Conservation (phyloP, 257 asterid genomes). For the Penstemon newberryi region DNA sequence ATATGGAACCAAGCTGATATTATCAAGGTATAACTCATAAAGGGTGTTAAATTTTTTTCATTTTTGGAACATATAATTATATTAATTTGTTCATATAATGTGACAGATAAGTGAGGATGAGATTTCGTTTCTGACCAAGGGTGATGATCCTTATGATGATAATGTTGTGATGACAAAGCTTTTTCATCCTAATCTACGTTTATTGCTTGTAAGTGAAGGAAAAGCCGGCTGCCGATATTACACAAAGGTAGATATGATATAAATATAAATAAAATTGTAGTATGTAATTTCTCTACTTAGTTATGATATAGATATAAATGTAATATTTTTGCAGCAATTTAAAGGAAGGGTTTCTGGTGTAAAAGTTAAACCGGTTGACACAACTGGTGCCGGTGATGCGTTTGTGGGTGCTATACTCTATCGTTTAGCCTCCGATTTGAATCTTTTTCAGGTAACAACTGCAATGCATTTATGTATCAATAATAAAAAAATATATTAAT, state of each 20-base stretch:
- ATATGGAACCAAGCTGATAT: constrained; percentile 84
- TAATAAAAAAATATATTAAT: not conserved
- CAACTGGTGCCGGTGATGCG: constrained; percentile 97
- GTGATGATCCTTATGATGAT: constrained; percentile 67
- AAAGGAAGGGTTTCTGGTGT: constrained; percentile 74
- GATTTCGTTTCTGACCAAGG: constrained; percentile 71
- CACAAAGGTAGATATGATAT: constrained; percentile 58
- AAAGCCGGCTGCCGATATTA: constrained; percentile 84
- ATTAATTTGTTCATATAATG: constrained; percentile 19
- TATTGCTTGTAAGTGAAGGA: constrained; percentile 84
- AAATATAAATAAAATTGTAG: not conserved
- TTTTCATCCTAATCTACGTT: constrained; percentile 70
- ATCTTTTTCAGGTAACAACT: constrained; percentile 54
- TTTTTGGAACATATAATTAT: constrained; percentile 8
- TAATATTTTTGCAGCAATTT: constrained; percentile 51
- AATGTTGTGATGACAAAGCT: constrained; percentile 73
- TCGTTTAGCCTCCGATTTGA: constrained; percentile 57
- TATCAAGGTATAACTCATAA: constrained; percentile 59
- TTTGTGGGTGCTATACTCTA: constrained; percentile 74
- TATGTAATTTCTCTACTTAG: not conserved
- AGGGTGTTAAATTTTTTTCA: not conserved
- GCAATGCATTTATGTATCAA: not conserved
- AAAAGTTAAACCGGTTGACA: constrained; percentile 70
- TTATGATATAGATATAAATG: not conserved
- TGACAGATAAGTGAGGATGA: constrained; percentile 89